Percentiles rank a stretch among this genome's conserved stretches.
These are phyloP conservation scores for Rutstroemia sp. DNA, from an alignment of 2,329 filamentous ascomycete genomes.

Conservation along the genomic window DNA sequence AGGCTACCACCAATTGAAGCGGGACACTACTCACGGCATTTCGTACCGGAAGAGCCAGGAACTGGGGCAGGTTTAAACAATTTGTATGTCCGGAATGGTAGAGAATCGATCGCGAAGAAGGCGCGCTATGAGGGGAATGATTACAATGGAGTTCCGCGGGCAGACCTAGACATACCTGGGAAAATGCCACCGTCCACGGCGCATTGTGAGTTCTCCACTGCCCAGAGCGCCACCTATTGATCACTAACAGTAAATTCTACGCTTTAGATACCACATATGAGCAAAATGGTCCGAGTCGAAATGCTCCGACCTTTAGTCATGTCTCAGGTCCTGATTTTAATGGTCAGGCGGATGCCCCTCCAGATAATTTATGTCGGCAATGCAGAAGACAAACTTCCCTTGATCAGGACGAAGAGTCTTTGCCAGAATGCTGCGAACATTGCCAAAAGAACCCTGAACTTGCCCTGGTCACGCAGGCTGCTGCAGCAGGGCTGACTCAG, in stretches of 20 bases:
- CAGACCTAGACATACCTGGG: slow-evolving; percentile 14
- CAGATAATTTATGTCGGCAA: slow-evolving; percentile 19
- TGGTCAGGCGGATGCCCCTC: slow-evolving; percentile 3
- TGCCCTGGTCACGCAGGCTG: slow-evolving; percentile 17
- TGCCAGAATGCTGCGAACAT: slow-evolving; percentile 17
- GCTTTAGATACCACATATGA: slow-evolving; percentile 15
- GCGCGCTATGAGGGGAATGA: slow-evolving; percentile 19
- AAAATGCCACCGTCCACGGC: slow-evolving; percentile 12
- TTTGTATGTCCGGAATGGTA: slow-evolving; percentile 14
- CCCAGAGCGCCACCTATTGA: background rate
- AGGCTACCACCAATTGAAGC: slow-evolving; percentile 23
- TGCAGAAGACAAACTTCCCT: slow-evolving; percentile 19
- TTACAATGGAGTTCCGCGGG: slow-evolving; percentile 14
- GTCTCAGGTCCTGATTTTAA: background rate
- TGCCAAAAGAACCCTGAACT: slow-evolving; percentile 21
- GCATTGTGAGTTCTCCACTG: slow-evolving; percentile 14
- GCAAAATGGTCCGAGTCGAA: slow-evolving; percentile 9
- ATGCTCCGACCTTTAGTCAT: slow-evolving; percentile 10
- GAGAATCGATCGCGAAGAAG: slow-evolving; percentile 16
- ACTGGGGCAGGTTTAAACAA: slow-evolving; percentile 7
- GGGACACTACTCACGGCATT: slow-evolving; percentile 13
- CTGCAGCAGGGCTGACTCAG: slow-evolving; percentile 25
- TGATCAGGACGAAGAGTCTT: slow-evolving; percentile 11
- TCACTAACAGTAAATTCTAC: slow-evolving; percentile 11
- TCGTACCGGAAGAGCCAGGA: slow-evolving; percentile 9